Evolutionary conservation across 2,329 filamentous ascomycete species (phyloP), one percentile per base, ranked within the genome.

Genomic region (Pseudogymnoascus sp.): DNA sequence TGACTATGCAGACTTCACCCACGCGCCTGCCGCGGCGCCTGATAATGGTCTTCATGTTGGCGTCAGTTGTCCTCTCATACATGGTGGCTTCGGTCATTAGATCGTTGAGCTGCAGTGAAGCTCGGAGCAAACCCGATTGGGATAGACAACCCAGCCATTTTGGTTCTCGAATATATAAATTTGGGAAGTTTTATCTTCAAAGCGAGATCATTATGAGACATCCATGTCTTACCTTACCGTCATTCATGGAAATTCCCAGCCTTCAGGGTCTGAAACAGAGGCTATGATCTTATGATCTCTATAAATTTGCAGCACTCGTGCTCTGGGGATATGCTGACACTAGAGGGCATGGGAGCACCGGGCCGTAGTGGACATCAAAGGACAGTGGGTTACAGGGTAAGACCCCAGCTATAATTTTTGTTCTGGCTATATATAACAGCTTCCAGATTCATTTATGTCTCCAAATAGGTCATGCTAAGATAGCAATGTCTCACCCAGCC

Each of bases 381-480:
- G n/a, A 15, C n/a, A 55, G 7, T 33, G 15, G 2, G 8, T 10
- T 18, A 29, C 1, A 33, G n/a, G 5, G 8, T 21, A 52, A n/a
- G n/a, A n/a, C 48, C 45, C 45, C n/a, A 55, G n/a, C 29, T 15
- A 8, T 55, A 21, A 2, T 21, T 21, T 21, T 5, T 7, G 18
- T 33, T 55, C n/a, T 33, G 35, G 10, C 29, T 9, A 35, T 33
- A 55, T 55, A 33, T 21, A 18, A 4, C 2, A 18, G 31, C 7
- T 33, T 33, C 29, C 35, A 33, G 29, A 55, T 18, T n/a, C 2
- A 12, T 18, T 18, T 3, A 4, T 33, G 48, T 33, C 48, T 33
- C 18, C 18, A 33, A 55, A 55, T 33, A 33, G 48, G 48, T 55
- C 48, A 55, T 55, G 48, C 48, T 55, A 55, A 55, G 29, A 55